Evolutionary conservation across 2,329 filamentous ascomycete species (phyloP), one percentile per base, ranked within the genome.

Genomic region (Ascochyta viciae-villosae): DNA sequence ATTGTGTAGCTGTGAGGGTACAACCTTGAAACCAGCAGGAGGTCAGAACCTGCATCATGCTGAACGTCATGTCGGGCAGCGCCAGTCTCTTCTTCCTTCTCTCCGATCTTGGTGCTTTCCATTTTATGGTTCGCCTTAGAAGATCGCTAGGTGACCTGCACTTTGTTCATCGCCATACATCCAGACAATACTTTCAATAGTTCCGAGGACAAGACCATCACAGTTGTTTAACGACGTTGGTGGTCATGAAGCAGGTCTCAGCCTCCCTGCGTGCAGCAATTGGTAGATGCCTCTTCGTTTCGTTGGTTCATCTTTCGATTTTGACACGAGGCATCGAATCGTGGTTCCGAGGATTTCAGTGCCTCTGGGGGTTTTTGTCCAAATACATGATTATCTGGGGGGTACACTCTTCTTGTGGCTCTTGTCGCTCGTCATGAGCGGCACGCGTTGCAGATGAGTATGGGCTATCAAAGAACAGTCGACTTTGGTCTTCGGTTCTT

Each of bases 201-300:
- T 48, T 29, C n/a, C 22, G 23, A n/a, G 31, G 39, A 54, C 34
- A 22, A 55, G 53, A 55, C 31, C 37, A 13, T 41, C 24, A 9
- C 7, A n/a, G 8, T 10, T 26, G 8, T 37, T 12, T 40, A 3
- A n/a, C 29, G 29, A 45, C 22, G 8, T 19, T n/a, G 37, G 46
- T 37, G 55, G 46, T 58, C 52, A 58, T 50, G 55, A 50, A 63
- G 40, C 52, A 62, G 59, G 58, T 60, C 43, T 13, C 50, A 46
- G 60, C 52, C 56, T 54, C n/a, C 57, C 57, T 62, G 59, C 51
- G 50, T 62, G 50, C 45, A 47, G 16, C 40, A 58, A 61, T 55
- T 48, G 53, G 52, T 58, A 45, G 54, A 54, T 56, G 40, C 45
- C 26, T 56, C 38, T 41, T 37, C n/a, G 8, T 33, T 34, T 51